Base-by-base conservation (phyloP, 768 basidiomycete species). In the Crucibulum laeve region DNA sequence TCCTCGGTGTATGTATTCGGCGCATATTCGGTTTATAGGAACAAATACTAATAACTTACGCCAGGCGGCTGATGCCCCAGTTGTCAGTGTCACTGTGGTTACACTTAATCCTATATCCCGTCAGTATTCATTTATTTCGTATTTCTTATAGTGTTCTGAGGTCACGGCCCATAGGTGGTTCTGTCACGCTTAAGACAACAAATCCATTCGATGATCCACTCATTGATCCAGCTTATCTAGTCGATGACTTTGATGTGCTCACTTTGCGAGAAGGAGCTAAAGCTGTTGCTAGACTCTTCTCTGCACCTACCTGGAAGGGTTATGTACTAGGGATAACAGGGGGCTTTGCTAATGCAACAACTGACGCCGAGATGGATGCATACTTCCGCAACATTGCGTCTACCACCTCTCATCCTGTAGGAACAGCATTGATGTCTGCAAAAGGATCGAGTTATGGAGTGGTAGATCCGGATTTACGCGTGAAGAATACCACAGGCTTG, bases 221-320 rank as follows among this genome's bases (percentile, higher is more conserved):
- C 6, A 76, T 80, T 55, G 63, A 80, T 50, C 69, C 73, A 0
- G 67, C 67, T 36, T 68, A 73, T 59, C 63, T 73, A 22, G 48
- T 25, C 38, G 49, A 53, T n/a, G 49, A 46, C 2, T 56, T 59
- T 34, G 66, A 65, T 43, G 36, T 60, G 7, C 46, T 45, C 8
- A 54, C 54, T 2, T 40, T 62, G 34, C 53, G 53, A 17, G 56
- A 57, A 34, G 50, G 49, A 40, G 47, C 1, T 59, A 50, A 51
- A 30, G 33, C 49, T 15, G 52, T 51, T 0, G 38, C 44, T n/a
- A 46, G 47, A 1, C 64, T 63, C 40, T 22, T 54, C 14, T 19
- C 48, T 3, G 53, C 57, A 1, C 38, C 53, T 1, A 45, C 58
- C 0, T 68, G 57, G 52, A 38, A 56, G 1, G 55, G 50, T 2